A percentile compares a stretch with the other conserved stretches of the same genome.
These are phyloP conservation scores for Gossypium trilobum DNA, from an alignment of 441 rosid genomes.

Conservation along the genomic window DNA sequence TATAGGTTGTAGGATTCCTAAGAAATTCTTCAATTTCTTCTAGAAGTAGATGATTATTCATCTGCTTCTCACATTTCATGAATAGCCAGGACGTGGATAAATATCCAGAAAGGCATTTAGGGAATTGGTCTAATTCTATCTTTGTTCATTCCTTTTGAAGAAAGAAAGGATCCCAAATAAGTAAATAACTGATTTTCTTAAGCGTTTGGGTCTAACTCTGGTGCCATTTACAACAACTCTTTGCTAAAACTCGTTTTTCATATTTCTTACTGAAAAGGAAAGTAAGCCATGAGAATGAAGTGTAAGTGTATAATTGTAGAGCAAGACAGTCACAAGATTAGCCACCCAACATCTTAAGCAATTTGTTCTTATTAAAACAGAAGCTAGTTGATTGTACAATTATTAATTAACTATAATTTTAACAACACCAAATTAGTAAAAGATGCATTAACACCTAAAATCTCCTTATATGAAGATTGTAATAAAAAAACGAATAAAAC, in stretches of 20 bases:
- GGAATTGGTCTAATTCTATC: not conserved
- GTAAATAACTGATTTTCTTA: not conserved
- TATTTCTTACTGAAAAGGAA: not conserved
- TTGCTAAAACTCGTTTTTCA: not conserved
- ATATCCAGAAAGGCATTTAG: too few relatives aligned
- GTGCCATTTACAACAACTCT: not conserved
- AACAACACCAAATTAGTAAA: not conserved
- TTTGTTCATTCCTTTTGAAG: not conserved
- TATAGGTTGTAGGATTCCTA: not conserved
- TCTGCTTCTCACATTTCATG: too few relatives aligned
- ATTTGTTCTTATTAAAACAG: not conserved
- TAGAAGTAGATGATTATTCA: too few relatives aligned
- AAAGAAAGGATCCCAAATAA: not conserved
- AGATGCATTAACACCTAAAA: not conserved
- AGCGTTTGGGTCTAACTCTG: not conserved
- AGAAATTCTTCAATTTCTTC: not conserved
- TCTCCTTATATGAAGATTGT: not conserved
- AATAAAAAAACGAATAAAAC: not conserved
- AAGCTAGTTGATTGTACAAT: not conserved
- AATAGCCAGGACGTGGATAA: too few relatives aligned
- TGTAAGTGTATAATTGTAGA: not conserved
- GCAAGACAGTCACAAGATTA: not conserved
- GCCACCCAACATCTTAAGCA: not conserved
- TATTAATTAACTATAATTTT: conserved; percentile 3
- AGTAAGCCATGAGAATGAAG: not conserved